Conservation (phyloP, 2,329 filamentous ascomycete species). For the Colletotrichum lentis region DNA sequence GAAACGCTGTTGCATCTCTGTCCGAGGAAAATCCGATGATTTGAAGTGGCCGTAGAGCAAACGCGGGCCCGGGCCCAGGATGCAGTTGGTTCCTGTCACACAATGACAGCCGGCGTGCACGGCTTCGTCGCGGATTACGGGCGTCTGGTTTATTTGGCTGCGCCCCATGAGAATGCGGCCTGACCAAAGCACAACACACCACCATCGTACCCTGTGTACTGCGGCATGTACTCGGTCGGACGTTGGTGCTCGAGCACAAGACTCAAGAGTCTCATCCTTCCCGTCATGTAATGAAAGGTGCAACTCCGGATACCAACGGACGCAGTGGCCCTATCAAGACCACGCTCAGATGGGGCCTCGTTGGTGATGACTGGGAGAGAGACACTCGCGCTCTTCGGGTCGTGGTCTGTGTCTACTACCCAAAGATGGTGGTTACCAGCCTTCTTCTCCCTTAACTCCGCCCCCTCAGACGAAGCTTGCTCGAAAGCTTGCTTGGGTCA, state of each 20-base stretch:
- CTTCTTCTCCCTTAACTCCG: not conserved
- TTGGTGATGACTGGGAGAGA: constrained; percentile 2
- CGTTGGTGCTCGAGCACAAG: not conserved
- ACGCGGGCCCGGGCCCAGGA: not conserved
- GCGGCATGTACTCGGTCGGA: not conserved
- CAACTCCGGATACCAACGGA: not conserved
- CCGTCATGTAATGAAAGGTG: not conserved
- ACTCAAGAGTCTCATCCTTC: not conserved
- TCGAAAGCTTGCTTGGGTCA: constrained; percentile 26
- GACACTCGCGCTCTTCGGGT: not conserved
- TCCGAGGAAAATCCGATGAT: not conserved
- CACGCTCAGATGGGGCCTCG: not conserved
- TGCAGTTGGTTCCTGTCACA: not conserved
- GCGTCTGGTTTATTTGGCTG: too few relatives aligned
- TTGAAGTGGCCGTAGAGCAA: not conserved
- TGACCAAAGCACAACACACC: not conserved
- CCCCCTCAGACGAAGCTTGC: not conserved
- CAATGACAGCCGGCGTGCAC: constrained; percentile 10
- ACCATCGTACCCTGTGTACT: not conserved
- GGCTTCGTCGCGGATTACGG: not conserved
- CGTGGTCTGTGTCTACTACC: constrained; percentile 27
- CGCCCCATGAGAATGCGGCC: not conserved
- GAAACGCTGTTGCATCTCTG: constrained; percentile 1
- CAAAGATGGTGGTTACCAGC: not conserved
- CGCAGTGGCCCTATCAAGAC: not conserved